Base-by-base conservation (phyloP, 139 green algal species). In the Chlorella sorokiniana region DNA sequence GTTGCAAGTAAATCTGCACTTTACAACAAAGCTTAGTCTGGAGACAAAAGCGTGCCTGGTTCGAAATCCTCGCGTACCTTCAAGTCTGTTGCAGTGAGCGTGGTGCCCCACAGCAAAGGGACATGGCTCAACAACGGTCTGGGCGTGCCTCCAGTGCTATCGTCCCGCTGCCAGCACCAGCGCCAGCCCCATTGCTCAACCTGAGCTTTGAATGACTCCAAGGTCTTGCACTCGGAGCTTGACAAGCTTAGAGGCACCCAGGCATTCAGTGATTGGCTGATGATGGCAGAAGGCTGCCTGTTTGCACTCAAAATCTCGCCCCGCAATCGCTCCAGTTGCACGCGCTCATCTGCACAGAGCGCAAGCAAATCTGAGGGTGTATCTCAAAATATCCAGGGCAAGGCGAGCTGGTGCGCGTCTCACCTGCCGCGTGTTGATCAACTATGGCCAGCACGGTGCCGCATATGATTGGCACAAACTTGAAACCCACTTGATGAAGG, bases 361-460 rank as follows among this genome's bases (percentile, higher is more conserved):
- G 56, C 16, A 65, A 22, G 56, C 56, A 65, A 65, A n/a, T 22
- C 29, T 65, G 56, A 29, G n/a, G 56, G 22, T n/a, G n/a, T n/a
- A n/a, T 27, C 18, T 61, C 51, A 61, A 69, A 69, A 69, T 14
- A 69, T 69, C 23, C 61, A 69, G 61, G 23, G 33, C 33, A 35
- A 31, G 14, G 14, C 61, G 61, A 14, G 16, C 51, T 18, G 18
- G 56, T 3, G 3, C 77, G 0, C 84, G 69, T 6, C 85, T 88
- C 85, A 73, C 91, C 86, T 18, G 92, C 92, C 25, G 93, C 93
- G 84, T 97, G 93, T 81, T 95, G 93, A 81, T 97, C 93, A 37
- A 96, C 56, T 1, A 91, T 67, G n/a, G 90, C 76, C 76, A 97
- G 71, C 68, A 89, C 33, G n/a, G 33, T 38, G 10, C 75, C 69